Conservation (phyloP, 2,329 filamentous ascomycete genomes). For the Venturia effusa region DNA sequence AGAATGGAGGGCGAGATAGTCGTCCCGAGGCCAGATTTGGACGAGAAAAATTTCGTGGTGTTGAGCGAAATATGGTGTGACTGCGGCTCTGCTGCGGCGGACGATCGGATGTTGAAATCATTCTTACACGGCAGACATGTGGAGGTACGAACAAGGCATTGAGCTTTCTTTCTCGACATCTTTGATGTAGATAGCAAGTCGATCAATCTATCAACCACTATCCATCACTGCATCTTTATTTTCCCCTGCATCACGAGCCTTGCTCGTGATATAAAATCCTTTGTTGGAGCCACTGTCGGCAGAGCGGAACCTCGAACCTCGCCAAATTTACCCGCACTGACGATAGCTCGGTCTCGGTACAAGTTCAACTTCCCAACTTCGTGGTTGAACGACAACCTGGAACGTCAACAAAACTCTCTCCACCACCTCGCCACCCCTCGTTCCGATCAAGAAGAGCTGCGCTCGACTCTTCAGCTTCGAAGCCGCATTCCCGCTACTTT, state of each 20-base stretch:
- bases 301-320: background rate
- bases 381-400: background rate
- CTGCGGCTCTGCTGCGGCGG: background rate
- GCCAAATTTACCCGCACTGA: background rate
- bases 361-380: background rate
- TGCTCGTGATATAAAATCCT: background rate
- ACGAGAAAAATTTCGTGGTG: background rate
- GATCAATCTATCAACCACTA: background rate
- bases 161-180: background rate
- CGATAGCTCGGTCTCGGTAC: background rate
- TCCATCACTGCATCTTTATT: background rate
- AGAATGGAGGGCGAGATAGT: background rate
- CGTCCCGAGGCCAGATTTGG: background rate
- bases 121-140: background rate
- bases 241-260: background rate
- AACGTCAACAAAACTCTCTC: too few species aligned
- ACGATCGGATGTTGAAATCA: background rate
- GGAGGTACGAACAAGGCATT: background rate
- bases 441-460: background rate
- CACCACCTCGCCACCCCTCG: background rate
- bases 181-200: background rate
- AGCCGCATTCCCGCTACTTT: background rate
- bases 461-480: background rate
- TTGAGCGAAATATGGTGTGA: background rate
- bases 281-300: background rate